Base-by-base conservation (phyloP, 1,139 yeast species). In the Taphrina pruni region DNA sequence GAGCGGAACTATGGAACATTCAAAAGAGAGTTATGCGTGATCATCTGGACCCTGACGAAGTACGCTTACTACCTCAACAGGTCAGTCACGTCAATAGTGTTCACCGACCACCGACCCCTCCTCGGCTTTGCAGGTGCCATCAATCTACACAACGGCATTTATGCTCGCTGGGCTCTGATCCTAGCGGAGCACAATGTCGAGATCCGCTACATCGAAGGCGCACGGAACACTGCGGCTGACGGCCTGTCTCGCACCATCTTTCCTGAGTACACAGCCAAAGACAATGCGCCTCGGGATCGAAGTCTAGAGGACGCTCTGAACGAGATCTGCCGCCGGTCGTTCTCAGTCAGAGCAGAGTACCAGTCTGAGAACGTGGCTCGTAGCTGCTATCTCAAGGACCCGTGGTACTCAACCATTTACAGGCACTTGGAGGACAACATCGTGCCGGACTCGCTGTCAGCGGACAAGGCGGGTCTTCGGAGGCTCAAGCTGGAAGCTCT, bases 1-100 rank as follows among this genome's bases (percentile, higher is more conserved):
- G 51, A 46, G 14, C 7, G 51, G 51, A 46, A 46, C 51, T 46
- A 46, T 12, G 51, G 51, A 6, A 20, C 26, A 46, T 46, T 46
- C 51, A 46, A 46, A 20, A n/a, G 51, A 8, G 51, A 46, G 14
- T 14, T 46, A 7, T 46, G 20, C 14, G 20, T 46, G 11, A 46
- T 46, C 26, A 20, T 46, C 14, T 14, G 6, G 8, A 17, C 8
- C 11, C 6, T 46, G 7, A 8, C 8, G 7, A 46, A 46, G 14
- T 46, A 46, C 51, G 26, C 8, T 14, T 12, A 20, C 51, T 12
- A 7, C 26, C 14, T 46, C 14, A 20, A 20, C 20, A 6, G 51
- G 14, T 6, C 51, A 7, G 11, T 7, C 8, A 46, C 51, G 8
- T 46, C 51, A 17, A 46, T 12, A 7, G 14, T 46, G 11, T 46